Conservation (phyloP, 148 eudicot species). For the Euryodendron excelsum region DNA sequence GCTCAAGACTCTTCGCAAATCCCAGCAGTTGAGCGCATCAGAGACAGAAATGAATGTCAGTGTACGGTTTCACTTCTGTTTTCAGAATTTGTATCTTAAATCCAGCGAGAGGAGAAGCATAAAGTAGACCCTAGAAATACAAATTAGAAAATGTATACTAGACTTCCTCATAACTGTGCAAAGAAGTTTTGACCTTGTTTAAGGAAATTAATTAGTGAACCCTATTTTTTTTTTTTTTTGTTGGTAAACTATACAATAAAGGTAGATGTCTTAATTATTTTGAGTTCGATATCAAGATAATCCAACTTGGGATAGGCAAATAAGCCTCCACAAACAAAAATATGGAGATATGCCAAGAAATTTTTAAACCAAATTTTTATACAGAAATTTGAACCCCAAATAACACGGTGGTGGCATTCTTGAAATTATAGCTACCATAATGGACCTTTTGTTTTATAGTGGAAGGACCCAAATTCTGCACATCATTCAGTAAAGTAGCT, state of each 20-base stretch:
- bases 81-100: too few relatives aligned
- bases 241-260: not conserved
- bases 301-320: not conserved
- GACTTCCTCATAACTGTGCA: not conserved
- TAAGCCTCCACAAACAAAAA: not conserved
- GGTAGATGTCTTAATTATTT: not conserved
- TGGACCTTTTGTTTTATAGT: too few relatives aligned
- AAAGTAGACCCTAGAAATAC: too few relatives aligned
- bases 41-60: not conserved
- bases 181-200: not conserved
- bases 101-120: not conserved
- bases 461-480: too few relatives aligned
- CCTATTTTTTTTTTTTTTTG: not conserved
- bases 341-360: not conserved
- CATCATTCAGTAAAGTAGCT: too few relatives aligned
- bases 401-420: not conserved
- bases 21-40: not conserved
- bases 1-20: conserved; percentile 69
- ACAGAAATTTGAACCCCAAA: not conserved
- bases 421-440: not conserved
- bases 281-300: not conserved
- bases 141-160: not conserved
- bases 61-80: not conserved
- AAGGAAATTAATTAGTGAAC: not conserved
- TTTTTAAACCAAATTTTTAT: not conserved